Base-by-base conservation (phyloP, 495 filamentous ascomycete species). In the Xylaria bambusicola region DNA sequence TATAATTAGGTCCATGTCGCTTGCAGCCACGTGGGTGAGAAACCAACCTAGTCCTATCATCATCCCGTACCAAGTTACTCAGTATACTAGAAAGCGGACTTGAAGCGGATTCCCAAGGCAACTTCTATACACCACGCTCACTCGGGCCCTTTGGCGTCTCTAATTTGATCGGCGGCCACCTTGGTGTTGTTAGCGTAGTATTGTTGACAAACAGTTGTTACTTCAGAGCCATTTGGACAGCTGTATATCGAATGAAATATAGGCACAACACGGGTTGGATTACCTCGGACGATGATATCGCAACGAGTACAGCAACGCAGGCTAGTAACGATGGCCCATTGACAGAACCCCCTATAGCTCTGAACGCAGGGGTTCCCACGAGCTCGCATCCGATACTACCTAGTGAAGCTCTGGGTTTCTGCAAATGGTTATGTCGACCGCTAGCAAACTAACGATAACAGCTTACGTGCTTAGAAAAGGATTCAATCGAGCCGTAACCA, bases 301-400 rank as follows among this genome's bases (percentile, higher is more conserved):
- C 27, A 36, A 46, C n/a, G 12, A 20, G 27, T n/a, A 33, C 29
- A 33, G 29, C 10, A 33, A 33, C 29, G 29, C 29, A 33, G 29
- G 10, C 29, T 33, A 33, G n/a, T n/a, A 33, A 33, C 10, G 29
- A 10, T 33, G 29, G 10, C 29, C 29, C 5, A 10, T 5, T 33
- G 29, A 33, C 5, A 45, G 24, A 6, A 8, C 46, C 35, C 29
- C 41, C 24, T 46, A 13, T 44, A 23, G 45, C 23, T 44, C 55
- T 58, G 33, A 35, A 49, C 35, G 55, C 55, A 58, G 55, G 55
- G 45, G 45, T 58, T 58, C 29, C 55, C 55, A 56, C 8, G 12
- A 56, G 53, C 53, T 38, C 53, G 18, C 29, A 31, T 49, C n/a
- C 45, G 35, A 50, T 58, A 35, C 35, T 36, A 46, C 41, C 18